Conservation (phyloP, 805 yeast species). For the Saccharomycopsis capsularis region DNA sequence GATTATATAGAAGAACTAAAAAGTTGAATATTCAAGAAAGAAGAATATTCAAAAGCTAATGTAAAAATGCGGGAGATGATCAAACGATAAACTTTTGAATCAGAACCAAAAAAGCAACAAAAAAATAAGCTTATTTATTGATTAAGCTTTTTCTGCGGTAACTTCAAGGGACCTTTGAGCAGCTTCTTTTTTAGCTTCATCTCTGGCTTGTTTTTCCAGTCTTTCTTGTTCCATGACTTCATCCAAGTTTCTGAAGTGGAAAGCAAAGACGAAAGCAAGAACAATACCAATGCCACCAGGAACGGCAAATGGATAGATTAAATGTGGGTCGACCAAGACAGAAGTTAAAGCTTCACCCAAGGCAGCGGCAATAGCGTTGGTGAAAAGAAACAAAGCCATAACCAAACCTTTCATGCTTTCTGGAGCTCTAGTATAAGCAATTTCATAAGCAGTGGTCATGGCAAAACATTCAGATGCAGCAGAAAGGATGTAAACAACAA, state of each 20-base stretch:
- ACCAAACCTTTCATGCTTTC: conserved; percentile 44
- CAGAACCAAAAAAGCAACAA: too few relatives aligned
- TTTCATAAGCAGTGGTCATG: conserved; percentile 44
- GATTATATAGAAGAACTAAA: too few relatives aligned
- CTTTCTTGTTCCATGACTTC: conserved; percentile 33
- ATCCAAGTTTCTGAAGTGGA: conserved; percentile 35
- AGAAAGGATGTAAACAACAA: conserved; percentile 29
- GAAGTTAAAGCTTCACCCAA: conserved; percentile 34
- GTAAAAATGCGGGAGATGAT: too few relatives aligned
- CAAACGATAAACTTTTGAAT: too few relatives aligned
- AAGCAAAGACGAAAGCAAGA: conserved; percentile 29
- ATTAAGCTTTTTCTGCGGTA: background rate
- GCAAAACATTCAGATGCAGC: conserved; percentile 51
- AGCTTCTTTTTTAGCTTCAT: conserved; percentile 22
- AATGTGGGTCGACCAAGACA: conserved; percentile 35
- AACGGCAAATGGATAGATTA: conserved; percentile 36
- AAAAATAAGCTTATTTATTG: background rate
- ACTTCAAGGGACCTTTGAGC: conserved; percentile 18
- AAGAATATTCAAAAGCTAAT: too few relatives aligned
- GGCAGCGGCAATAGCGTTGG: conserved; percentile 42
- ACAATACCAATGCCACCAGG: conserved; percentile 33
- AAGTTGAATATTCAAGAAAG: too few relatives aligned
- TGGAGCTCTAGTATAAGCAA: conserved; percentile 48
- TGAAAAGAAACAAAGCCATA: conserved; percentile 53
- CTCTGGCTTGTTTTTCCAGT: conserved; percentile 25